Evolutionary conservation across 768 basidiomycete species (phyloP).

Genomic region (Russula ochroleuca): DNA sequence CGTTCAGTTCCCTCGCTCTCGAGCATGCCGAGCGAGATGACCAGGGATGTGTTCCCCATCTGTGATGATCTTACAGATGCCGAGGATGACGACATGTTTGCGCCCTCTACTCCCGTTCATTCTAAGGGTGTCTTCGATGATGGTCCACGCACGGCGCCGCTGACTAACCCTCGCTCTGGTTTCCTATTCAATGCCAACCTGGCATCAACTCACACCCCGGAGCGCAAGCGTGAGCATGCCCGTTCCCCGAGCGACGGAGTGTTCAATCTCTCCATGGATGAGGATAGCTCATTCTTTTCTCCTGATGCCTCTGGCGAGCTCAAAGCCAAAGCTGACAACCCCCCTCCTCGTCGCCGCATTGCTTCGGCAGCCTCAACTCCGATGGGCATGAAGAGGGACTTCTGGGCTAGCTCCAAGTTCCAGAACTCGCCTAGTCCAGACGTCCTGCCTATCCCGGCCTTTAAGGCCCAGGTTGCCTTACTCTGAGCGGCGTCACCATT

Average conservation of each 20-base stretch:
- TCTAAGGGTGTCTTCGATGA: conserved; percentile 33
- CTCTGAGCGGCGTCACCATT: conserved; percentile 17
- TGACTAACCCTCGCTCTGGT: conserved; percentile 34
- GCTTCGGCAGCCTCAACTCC: conserved; percentile 21
- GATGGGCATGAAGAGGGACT: conserved; percentile 31
- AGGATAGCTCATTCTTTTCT: conserved; percentile 44
- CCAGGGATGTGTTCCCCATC: conserved; percentile 50
- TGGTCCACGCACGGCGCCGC: conserved; percentile 49
- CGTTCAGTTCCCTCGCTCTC: conserved; percentile 48
- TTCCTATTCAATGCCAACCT: conserved; percentile 41
- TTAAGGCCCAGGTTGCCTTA: conserved; percentile 35
- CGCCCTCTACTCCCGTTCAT: conserved; percentile 55
- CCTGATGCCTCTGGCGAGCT: conserved; percentile 39
- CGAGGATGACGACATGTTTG: conserved; percentile 36
- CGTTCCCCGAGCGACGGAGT: conserved; percentile 69
- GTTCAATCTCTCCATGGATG: conserved; percentile 73
- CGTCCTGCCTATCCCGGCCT: conserved; percentile 66
- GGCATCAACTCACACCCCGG: conserved; percentile 40
- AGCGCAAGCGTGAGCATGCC: conserved; percentile 41
- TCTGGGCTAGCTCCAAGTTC: conserved; percentile 78
- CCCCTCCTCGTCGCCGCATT: conserved; percentile 25
- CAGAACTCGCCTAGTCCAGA: conserved; percentile 86
- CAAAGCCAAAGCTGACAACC: conserved; percentile 35
- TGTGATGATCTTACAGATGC: conserved; percentile 68
- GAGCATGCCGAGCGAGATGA: conserved; percentile 34